Percentiles rank a stretch among this genome's conserved stretches.
Conservation (phyloP, 129 eudicot species). For the Tagetes patula region DNA sequence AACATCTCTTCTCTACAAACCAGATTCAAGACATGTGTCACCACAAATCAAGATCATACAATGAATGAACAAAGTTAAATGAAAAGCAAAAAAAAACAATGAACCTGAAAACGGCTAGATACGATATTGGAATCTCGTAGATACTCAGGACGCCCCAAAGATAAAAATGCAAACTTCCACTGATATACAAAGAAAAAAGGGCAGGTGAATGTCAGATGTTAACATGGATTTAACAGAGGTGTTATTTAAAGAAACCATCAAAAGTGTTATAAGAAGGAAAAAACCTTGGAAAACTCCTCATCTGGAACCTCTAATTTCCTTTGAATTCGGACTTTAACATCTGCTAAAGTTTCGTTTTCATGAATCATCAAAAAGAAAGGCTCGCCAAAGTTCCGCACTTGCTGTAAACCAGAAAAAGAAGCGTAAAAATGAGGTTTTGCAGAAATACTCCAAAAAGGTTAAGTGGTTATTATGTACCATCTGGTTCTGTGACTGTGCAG, state of each 20-base stretch:
- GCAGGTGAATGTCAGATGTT: too few species aligned
- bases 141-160: conserved; percentile 49
- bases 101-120: conserved; percentile 63
- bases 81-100: neutral
- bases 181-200: conserved; percentile 24
- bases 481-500: conserved; percentile 89
- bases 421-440: neutral
- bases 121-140: conserved; percentile 54
- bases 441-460: neutral
- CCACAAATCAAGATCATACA: neutral
- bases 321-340: conserved; percentile 48
- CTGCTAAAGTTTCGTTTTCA: conserved; percentile 56
- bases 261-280: neutral
- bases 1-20: conserved; percentile 72
- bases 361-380: conserved; percentile 56
- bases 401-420: conserved; percentile 42
- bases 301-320: conserved; percentile 52
- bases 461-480: conserved; percentile 51
- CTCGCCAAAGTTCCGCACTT: conserved; percentile 74
- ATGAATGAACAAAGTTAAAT: neutral
- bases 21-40: conserved; percentile 18
- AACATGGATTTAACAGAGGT: neutral
- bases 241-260: neutral
- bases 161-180: conserved; percentile 61
- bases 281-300: conserved; percentile 72